Percentiles rank a stretch among this genome's conserved stretches.
Conservation (phyloP, 306 rosid species). For the Fragaria vesca region DNA sequence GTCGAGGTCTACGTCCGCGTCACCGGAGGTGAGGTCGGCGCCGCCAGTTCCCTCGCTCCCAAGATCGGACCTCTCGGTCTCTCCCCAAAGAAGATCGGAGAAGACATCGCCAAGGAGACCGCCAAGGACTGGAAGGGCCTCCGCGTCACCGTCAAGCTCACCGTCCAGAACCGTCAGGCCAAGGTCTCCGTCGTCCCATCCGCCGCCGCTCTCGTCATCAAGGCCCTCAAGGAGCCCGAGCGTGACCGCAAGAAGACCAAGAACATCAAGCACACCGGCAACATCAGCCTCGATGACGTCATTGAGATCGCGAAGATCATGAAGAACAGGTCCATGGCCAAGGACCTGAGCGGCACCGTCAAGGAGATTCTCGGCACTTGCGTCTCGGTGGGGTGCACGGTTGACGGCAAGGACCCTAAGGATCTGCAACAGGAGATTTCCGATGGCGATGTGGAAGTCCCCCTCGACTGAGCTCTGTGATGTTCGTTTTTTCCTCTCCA, state of each 20-base stretch:
- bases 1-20: slow-evolving; percentile 85
- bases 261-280: slow-evolving; percentile 80
- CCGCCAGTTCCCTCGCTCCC: slow-evolving; percentile 90
- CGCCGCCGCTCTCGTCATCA: slow-evolving; percentile 88
- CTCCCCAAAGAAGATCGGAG: slow-evolving; percentile 91
- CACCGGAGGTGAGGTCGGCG: slow-evolving; percentile 94
- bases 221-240: slow-evolving; percentile 85
- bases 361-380: slow-evolving; percentile 89
- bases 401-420: slow-evolving; percentile 82
- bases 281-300: slow-evolving; percentile 82
- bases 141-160: slow-evolving; percentile 82
- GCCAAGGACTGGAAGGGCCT: slow-evolving; percentile 97
- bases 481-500: not conserved
- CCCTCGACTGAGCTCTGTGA: slow-evolving; percentile 58
- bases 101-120: slow-evolving; percentile 89
- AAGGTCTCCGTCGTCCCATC: slow-evolving; percentile 90
- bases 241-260: slow-evolving; percentile 82
- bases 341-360: slow-evolving; percentile 64
- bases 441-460: slow-evolving; percentile 80
- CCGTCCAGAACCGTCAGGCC: slow-evolving; percentile 93
- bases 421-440: slow-evolving; percentile 80
- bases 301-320: slow-evolving; percentile 80
- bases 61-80: slow-evolving; percentile 95
- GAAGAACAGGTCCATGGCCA: slow-evolving; percentile 82
- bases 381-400: slow-evolving; percentile 89